phyloP scores from a whole-genome alignment of 345 rosid species.

The Eucalyptus pauciflora region DNA sequence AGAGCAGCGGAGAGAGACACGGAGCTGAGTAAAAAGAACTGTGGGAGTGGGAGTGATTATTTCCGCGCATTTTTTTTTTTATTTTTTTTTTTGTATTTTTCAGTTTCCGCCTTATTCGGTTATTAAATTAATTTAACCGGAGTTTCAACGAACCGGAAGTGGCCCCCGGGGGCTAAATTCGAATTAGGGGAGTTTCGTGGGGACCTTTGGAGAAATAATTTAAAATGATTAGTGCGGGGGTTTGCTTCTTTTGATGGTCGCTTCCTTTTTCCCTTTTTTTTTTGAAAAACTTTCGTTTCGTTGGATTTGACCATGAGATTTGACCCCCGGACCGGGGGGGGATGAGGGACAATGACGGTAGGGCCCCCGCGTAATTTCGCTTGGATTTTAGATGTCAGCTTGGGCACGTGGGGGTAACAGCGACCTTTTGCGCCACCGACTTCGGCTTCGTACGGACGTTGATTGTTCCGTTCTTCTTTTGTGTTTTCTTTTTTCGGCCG shows the following conservation, averaged over 20 bases:
- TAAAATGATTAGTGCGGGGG: neutral
- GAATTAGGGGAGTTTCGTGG: neutral
- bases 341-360: neutral
- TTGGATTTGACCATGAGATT: neutral
- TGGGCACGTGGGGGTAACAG: neutral
- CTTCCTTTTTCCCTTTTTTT: neutral
- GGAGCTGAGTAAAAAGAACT: neutral
- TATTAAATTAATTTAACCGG: neutral
- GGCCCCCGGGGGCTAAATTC: neutral
- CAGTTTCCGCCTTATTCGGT: neutral
- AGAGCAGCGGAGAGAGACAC: neutral
- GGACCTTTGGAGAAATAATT: neutral
- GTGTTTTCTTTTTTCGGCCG: neutral
- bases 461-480: neutral
- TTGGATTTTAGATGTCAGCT: neutral
- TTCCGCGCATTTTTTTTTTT: neutral
- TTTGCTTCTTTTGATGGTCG: neutral
- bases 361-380: neutral
- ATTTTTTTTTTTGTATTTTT: accelerated
- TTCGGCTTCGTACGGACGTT: neutral
- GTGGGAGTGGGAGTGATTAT: neutral
- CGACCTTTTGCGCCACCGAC: neutral
- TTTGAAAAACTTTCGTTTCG: neutral
- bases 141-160: neutral
- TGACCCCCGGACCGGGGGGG: neutral